phyloP scores from a whole-genome alignment of 2,329 filamentous ascomycete genomes.

The Keithomyces neogunnii region DNA sequence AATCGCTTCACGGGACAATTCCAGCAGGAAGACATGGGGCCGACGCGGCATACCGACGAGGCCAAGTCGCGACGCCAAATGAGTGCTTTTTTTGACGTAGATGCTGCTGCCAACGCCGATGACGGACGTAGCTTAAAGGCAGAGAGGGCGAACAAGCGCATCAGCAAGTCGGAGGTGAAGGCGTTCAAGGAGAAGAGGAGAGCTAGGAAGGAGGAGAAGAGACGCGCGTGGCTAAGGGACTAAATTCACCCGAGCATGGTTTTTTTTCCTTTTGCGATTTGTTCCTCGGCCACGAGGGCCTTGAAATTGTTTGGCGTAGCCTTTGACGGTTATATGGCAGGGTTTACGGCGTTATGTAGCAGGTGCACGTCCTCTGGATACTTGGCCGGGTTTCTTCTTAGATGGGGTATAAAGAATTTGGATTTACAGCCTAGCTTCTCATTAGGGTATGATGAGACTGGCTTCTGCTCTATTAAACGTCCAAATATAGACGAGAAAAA shows the following conservation, averaged over 20 bases:
- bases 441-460: neutral
- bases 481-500: neutral
- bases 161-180: conserved; percentile 79
- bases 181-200: conserved; percentile 84
- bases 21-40: conserved; percentile 57
- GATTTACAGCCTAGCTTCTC: neutral
- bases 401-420: neutral
- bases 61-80: conserved; percentile 82
- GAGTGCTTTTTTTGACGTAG: conserved; percentile 92
- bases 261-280: neutral
- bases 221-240: conserved; percentile 82
- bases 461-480: neutral
- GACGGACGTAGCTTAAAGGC: conserved; percentile 86
- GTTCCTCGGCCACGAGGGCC: neutral
- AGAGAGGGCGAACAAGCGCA: conserved; percentile 77
- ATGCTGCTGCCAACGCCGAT: conserved; percentile 84
- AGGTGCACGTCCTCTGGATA: neutral
- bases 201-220: conserved; percentile 89
- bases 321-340: conserved; percentile 3
- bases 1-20: conserved; percentile 85
- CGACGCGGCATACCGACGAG: conserved; percentile 76
- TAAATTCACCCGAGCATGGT: conserved; percentile 32
- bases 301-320: neutral
- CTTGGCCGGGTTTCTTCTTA: neutral
- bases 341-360: neutral